Evolutionary conservation across 169 alveolate genomes (phyloP), one percentile per base, ranked within the genome.

Genomic region (Besnoitia besnoiti): DNA sequence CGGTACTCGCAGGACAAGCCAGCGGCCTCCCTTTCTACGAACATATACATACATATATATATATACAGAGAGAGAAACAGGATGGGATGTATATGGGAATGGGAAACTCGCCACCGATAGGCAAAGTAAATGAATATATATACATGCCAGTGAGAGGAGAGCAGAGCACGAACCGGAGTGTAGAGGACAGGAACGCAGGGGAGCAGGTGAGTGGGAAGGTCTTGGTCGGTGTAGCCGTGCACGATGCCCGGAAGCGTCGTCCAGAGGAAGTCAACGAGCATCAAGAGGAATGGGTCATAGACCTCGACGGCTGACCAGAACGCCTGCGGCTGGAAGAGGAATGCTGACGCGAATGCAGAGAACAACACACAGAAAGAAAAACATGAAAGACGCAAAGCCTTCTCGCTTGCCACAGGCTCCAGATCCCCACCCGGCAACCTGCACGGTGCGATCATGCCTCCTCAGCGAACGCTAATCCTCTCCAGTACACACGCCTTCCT

Each of bases 231-330:
- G 55, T 44, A 87, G 0, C 84, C 76, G 30, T 87, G 77, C 5
- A 87, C 42, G 55, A 87, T 87, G 39, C 50, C 84, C 14, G 91
- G 91, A 14, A 87, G 62, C 3, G 73, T 42, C 62, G 91, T 87
- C 85, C 84, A 87, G 51, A 87, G 33, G 85, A 87, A 87, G 67
- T 87, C 77, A 39, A 73, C 84, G 47, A 87, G 55, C 91, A 87
- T 87, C 14, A 51, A 46, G 24, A 87, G 73, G 7, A 87, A 39
- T 5, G 91, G 91, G 85, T 87, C 91, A 30, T 51, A 87, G n/a
- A 87, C 55, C 67, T 87, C 92, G n/a, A 89, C 77, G 14, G 92
- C 92, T 2, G 92, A 89, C 92, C 92, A 89, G 30, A 89, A 89
- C 37, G 92, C 85, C 40, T 80, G 80, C n/a, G 92, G 92, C 77